Evolutionary conservation across 2,329 filamentous ascomycete genomes (phyloP), one percentile per base, ranked within the genome.

Genomic region (Phaeosphaeria sp.): DNA sequence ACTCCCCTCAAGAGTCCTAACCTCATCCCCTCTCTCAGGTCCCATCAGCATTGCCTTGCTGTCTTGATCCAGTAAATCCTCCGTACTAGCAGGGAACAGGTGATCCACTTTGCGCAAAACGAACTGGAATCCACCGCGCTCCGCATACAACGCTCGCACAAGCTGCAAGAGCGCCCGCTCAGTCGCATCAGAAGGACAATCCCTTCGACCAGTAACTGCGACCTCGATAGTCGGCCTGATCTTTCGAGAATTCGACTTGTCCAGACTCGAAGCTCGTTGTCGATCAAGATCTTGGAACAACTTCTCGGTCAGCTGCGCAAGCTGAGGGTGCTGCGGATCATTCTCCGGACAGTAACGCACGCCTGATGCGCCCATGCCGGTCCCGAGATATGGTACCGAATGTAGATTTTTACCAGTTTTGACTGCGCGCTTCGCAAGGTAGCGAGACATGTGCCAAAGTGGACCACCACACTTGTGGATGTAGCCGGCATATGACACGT

Each of bases 361-460:
- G 10, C 49, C 49, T 30, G 36, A 25, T 4, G 39, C 49, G 25
- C 49, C 49, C 49, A 43, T 51, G 15, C 49, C 49, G 6, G 36
- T 43, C 5, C 49, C 49, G 3, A 51, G 4, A 43, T 51, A 51
- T 20, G 49, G 49, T 1, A 51, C 23, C 15, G 15, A n/a, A 21
- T 39, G 36, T 4, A 51, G 23, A 17, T 13, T 11, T 30, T 21
- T 51, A 11, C 39, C 10, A 10, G 39, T 23, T 30, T 43, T 44
- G 22, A 43, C 39, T 27, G 49, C 49, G 36, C 39, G 39, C 25
- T 25, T 41, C 1, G 49, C 49, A 4, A 51, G 39, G 49, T 43
- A 30, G 39, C 23, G 49, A 15, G 49, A 51, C 17, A 51, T 51
- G 39, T 51, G 49, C 49, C 49, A 51, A 10, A 51, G 36, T 13